phyloP scores from a whole-genome alignment of 1,139 yeast genomes.

The Pichia sp. region DNA sequence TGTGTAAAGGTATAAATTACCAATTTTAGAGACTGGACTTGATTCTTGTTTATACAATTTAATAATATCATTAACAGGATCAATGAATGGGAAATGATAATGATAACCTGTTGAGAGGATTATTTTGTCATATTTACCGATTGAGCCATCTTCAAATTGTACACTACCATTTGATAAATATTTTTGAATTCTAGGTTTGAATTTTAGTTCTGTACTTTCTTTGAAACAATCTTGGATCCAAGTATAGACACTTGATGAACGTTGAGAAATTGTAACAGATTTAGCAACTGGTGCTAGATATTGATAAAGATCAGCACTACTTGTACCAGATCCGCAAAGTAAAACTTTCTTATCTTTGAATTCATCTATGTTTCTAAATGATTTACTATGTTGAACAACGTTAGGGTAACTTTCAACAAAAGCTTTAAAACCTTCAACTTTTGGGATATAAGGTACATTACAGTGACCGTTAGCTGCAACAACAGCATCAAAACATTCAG shows the following conservation, averaged over 20 bases:
- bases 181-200: conserved; percentile 19
- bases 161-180: conserved; percentile 20
- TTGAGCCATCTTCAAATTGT: conserved; percentile 33
- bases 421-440: conserved; percentile 35
- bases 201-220: conserved; percentile 13
- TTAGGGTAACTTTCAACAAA: conserved; percentile 34
- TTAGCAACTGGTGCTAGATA: conserved; percentile 34
- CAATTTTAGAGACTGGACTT: conserved; percentile 28
- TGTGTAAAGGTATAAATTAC: conserved; percentile 30
- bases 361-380: conserved; percentile 36
- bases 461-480: conserved; percentile 44
- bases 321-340: conserved; percentile 45
- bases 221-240: conserved; percentile 19
- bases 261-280: conserved; percentile 15
- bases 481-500: conserved; percentile 37
- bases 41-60: conserved; percentile 8
- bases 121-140: conserved; percentile 32
- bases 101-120: conserved; percentile 44
- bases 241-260: conserved; percentile 14
- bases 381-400: conserved; percentile 26
- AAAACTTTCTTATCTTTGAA: conserved; percentile 32
- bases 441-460: conserved; percentile 41
- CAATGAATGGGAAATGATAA: conserved; percentile 35
- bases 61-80: conserved; percentile 12
- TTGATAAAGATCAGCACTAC: conserved; percentile 46